Percentiles rank a stretch among this genome's conserved stretches.
These are phyloP conservation scores for Hyaloscypha finlandica DNA, from an alignment of 495 filamentous ascomycete genomes.

Conservation along the genomic window DNA sequence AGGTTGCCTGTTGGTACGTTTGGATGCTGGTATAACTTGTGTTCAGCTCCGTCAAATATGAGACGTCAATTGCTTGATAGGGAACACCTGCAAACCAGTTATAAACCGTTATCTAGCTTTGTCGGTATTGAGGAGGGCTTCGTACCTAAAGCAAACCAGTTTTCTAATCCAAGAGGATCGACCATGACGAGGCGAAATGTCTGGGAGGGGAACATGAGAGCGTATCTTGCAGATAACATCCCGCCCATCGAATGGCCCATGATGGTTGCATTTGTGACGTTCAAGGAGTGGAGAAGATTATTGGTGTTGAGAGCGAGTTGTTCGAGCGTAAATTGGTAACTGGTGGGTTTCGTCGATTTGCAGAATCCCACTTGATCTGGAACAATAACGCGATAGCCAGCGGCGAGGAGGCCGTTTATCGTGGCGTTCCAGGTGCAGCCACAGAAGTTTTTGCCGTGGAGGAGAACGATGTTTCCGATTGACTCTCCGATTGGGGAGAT, in stretches of 20 bases:
- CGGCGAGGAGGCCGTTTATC: slow-evolving; percentile 32
- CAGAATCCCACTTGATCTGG: slow-evolving; percentile 51
- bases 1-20: slow-evolving; percentile 45
- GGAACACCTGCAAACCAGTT: slow-evolving; percentile 49
- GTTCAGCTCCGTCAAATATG: slow-evolving; percentile 33
- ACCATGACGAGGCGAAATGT: slow-evolving; percentile 37
- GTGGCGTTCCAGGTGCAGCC: slow-evolving; percentile 44
- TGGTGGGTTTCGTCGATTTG: slow-evolving; percentile 47
- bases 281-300: slow-evolving; percentile 37
- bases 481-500: slow-evolving; percentile 35
- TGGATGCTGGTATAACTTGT: slow-evolving; percentile 41
- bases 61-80: slow-evolving; percentile 37
- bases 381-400: slow-evolving; percentile 46
- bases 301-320: slow-evolving; percentile 45
- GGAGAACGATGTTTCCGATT: slow-evolving; percentile 38
- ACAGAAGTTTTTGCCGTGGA: slow-evolving; percentile 53
- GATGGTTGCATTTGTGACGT: slow-evolving; percentile 37
- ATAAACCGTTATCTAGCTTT: too few relatives aligned
- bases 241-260: slow-evolving; percentile 51
- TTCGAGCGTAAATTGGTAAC: slow-evolving; percentile 46
- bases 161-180: slow-evolving; percentile 45
- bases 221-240: slow-evolving; percentile 45
- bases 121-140: too few relatives aligned
- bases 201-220: slow-evolving; percentile 43
- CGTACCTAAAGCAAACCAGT: slow-evolving; percentile 42